These are phyloP conservation scores for Hysterium pulicare DNA, from an alignment of 2,329 filamentous ascomycete species.

Conservation along the genomic window DNA sequence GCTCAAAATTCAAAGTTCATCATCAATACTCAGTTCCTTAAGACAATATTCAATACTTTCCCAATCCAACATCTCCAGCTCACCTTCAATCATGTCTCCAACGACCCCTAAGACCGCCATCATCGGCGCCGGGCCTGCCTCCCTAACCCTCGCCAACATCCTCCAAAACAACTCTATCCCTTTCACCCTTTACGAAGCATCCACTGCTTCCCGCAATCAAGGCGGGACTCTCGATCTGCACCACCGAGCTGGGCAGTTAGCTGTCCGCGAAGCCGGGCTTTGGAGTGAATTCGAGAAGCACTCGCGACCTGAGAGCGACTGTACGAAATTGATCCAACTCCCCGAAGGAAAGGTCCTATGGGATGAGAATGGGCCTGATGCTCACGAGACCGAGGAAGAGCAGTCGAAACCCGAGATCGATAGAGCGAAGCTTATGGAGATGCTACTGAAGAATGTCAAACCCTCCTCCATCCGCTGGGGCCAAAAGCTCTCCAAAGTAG, in stretches of 20 bases:
- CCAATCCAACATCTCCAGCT: too few species aligned
- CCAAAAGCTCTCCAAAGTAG: slow-evolving; percentile 41
- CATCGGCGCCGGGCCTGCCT: slow-evolving; percentile 31
- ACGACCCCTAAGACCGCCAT: slow-evolving; percentile 32
- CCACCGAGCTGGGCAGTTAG: slow-evolving; percentile 48
- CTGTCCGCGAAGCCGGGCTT: slow-evolving; percentile 50
- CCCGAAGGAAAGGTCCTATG: slow-evolving; percentile 26
- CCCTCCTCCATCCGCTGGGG: slow-evolving; percentile 48
- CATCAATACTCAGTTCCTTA: too few species aligned
- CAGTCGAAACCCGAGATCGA: slow-evolving; percentile 52
- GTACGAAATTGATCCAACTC: slow-evolving; percentile 45
- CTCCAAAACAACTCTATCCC: slow-evolving; percentile 43
- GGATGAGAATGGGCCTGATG: slow-evolving; percentile 23
- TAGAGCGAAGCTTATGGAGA: slow-evolving; percentile 42
- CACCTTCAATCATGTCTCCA: too few species aligned
- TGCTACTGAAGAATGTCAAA: slow-evolving; percentile 44
- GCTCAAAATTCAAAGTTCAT: too few species aligned
- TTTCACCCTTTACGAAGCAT: slow-evolving; percentile 47
- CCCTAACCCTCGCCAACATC: slow-evolving; percentile 49
- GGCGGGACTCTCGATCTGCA: slow-evolving; percentile 57
- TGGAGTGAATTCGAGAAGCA: slow-evolving; percentile 50
- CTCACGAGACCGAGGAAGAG: slow-evolving; percentile 33
- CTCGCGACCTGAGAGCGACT: slow-evolving; percentile 53
- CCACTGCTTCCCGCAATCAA: slow-evolving; percentile 46
- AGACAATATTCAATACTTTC: too few species aligned